Evolutionary conservation across 306 rosid genomes (phyloP).

Genomic region (Glycyrrhiza uralensis): DNA sequence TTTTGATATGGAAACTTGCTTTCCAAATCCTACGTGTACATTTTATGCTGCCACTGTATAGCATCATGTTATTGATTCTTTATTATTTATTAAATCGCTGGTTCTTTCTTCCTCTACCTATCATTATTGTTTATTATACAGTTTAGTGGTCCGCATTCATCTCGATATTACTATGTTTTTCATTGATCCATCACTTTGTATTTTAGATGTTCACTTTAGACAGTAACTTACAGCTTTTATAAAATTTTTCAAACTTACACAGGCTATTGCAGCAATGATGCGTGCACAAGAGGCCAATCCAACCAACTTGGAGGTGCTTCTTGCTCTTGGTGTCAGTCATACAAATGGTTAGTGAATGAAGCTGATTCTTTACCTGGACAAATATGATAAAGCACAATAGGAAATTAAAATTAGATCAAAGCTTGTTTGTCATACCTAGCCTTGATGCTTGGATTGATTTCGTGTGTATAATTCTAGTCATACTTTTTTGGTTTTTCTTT

Average conservation of each 20-base stretch:
- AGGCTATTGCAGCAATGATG: constrained; percentile 99
- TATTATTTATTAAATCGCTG: neutral
- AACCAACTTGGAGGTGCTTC: constrained; percentile 96
- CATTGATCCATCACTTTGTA: neutral
- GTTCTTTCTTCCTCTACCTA: neutral
- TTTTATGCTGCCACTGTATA: constrained; percentile 4
- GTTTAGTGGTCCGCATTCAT: constrained; percentile 4
- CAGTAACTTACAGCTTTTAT: constrained; percentile 16
- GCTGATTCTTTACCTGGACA: neutral
- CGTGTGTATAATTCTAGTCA: neutral
- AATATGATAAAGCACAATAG: neutral
- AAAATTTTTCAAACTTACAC: constrained; percentile 18
- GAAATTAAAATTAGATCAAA: constrained; percentile 5
- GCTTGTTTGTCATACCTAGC: constrained; percentile 7
- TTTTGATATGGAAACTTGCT: neutral
- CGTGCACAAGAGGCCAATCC: constrained; percentile 96
- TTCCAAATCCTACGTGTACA: neutral
- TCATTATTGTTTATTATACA: neutral
- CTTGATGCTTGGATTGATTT: neutral
- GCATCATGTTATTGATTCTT: neutral
- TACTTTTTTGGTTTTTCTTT: neutral
- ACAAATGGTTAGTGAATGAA: constrained; percentile 78
- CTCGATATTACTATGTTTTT: constrained; percentile 7
- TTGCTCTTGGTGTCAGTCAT: constrained; percentile 99
- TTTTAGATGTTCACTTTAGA: constrained; percentile 6